A percentile compares a stretch with the other conserved stretches of the same genome.
Conservation (phyloP, 306 rosid species). For the Quercus cerris region DNA sequence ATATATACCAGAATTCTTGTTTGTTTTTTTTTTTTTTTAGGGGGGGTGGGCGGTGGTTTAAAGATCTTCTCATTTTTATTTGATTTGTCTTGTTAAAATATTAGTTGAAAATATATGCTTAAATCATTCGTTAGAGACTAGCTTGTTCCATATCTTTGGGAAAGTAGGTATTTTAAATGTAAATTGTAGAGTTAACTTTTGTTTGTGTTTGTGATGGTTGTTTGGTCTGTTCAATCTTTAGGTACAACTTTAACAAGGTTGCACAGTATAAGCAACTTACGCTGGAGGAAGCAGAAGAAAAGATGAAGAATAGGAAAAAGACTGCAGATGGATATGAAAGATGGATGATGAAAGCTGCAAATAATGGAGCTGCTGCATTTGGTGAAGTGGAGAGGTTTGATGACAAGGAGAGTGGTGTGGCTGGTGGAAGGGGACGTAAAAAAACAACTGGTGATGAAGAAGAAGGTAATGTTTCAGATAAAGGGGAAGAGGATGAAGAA, state of each 20-base stretch:
- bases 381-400: conserved; percentile 73
- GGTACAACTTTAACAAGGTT: conserved; percentile 96
- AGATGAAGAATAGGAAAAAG: conserved; percentile 88
- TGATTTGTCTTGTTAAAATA: not conserved
- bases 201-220: not conserved
- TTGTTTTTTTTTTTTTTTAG: not conserved
- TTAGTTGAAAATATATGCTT: not conserved
- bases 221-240: conserved; percentile 30
- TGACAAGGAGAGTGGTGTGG: conserved; percentile 60
- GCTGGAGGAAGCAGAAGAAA: conserved; percentile 98
- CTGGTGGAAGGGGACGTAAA: conserved; percentile 62
- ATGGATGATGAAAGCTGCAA: conserved; percentile 99
- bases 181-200: not conserved
- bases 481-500: conserved; percentile 90
- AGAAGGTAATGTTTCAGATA: conserved; percentile 84
- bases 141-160: not conserved
- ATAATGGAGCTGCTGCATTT: conserved; percentile 77
- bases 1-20: not conserved
- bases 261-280: conserved; percentile 94
- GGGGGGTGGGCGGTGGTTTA: not conserved
- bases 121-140: not conserved
- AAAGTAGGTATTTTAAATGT: not conserved
- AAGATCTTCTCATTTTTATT: not conserved
- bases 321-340: conserved; percentile 98
- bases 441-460: conserved; percentile 54